Evolutionary conservation across 1,139 yeast genomes (phyloP), one percentile per base, ranked within the genome.

Genomic region (Geotrichum fermentans): DNA sequence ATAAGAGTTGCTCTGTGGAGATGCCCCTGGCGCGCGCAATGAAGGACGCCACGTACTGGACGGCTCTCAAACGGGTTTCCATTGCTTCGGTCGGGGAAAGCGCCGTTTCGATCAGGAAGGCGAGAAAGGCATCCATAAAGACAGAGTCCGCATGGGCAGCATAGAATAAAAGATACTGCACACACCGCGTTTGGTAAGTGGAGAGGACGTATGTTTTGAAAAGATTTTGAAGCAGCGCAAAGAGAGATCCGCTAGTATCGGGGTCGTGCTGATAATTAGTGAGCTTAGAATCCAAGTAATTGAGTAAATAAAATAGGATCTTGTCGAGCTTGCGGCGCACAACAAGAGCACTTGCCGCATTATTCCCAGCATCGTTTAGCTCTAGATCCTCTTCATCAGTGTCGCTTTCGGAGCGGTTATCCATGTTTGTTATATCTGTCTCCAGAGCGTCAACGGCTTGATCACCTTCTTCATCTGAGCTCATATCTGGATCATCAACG

Each of bases 171-270:
- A 90, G 70, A 63, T 85, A 92, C 66, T 92, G 98, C 33, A 88
- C 83, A 50, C 90, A 84, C 60, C 88, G 81, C 11, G 97, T 90
- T 65, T 86, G 85, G 66, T 90, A 96, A 1, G 98, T 92, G n/a
- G 96, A 95, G 51, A 92, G 71, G 39, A 92, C 78, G 58, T 85
- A 94, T 2, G 87, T 75, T 61, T 82, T 82, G 73, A 90, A 90
- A 34, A 85, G 71, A 1, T 90, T 79, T 1, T 84, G 78, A 47
- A 90, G 71, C 7, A 86, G 82, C 58, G 83, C 82, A 69, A 83
- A 89, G 26, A 86, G 69, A n/a, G 74, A 69, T 13, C 86, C 77
- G 2, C 90, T 88, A 51, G 77, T 77, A 5, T 88, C 88, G 33
- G 75, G 68, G 48, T 72, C 73, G n/a, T 35, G 35, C 24, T n/a